These are phyloP conservation scores for Diutina ranongensis DNA, from an alignment of 1,139 yeast genomes.

Conservation along the genomic window DNA sequence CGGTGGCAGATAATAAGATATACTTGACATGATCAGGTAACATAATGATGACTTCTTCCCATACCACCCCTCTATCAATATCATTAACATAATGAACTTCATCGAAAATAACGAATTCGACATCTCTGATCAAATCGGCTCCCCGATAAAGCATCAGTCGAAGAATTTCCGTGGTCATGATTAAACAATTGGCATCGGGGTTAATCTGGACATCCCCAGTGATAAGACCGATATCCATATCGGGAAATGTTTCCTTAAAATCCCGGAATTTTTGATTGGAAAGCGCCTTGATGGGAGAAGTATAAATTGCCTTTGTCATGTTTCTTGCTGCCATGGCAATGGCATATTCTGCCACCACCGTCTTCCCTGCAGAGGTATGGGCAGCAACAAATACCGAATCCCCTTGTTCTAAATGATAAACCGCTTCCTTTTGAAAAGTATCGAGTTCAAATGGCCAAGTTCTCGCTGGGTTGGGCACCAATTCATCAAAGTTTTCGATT, in stretches of 20 bases:
- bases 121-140: slow-evolving; percentile 92
- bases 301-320: slow-evolving; percentile 85
- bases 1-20: slow-evolving; percentile 86
- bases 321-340: slow-evolving; percentile 86
- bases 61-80: slow-evolving; percentile 94
- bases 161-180: slow-evolving; percentile 95
- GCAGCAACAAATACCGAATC: slow-evolving; percentile 98
- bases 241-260: slow-evolving; percentile 68
- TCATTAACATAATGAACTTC: slow-evolving; percentile 97
- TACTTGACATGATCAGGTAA: slow-evolving; percentile 91
- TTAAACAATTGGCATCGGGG: slow-evolving; percentile 92
- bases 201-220: slow-evolving; percentile 98
- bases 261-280: slow-evolving; percentile 94
- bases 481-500: slow-evolving; percentile 71
- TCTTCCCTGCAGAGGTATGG: slow-evolving; percentile 90
- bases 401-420: slow-evolving; percentile 90
- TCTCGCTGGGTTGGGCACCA: slow-evolving; percentile 89
- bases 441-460: slow-evolving; percentile 91
- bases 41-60: slow-evolving; percentile 98
- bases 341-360: slow-evolving; percentile 90
- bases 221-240: slow-evolving; percentile 81
- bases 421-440: slow-evolving; percentile 94
- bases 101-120: slow-evolving; percentile 93
- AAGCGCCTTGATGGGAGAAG: slow-evolving; percentile 87
- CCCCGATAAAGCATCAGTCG: slow-evolving; percentile 95